Conservation (phyloP, 2,329 filamentous ascomycete genomes). For the Neurospora sp. region DNA sequence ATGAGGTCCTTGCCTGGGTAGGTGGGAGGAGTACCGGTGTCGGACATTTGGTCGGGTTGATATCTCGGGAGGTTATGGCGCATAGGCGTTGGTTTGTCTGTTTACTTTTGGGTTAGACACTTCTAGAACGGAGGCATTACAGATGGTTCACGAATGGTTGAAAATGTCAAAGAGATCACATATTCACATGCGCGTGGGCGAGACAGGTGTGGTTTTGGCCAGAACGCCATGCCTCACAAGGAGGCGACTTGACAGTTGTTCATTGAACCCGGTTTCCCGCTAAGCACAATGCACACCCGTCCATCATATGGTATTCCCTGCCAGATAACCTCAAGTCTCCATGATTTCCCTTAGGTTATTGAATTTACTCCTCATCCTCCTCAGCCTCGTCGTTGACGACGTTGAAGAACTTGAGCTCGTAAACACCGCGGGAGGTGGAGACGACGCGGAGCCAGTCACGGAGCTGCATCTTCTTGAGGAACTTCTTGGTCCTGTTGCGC, state of each 20-base stretch:
- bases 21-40: not conserved
- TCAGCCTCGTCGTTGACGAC: conserved; percentile 97
- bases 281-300: conserved; percentile 15
- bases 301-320: conserved; percentile 13
- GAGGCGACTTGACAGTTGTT: conserved; percentile 11
- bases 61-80: not conserved
- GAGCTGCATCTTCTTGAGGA: conserved; percentile 99
- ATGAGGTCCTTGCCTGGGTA: conserved; percentile 55
- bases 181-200: not conserved
- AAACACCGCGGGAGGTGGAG: conserved; percentile 94
- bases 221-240: conserved; percentile 11
- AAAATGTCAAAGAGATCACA: not conserved
- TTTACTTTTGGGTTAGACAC: conserved; percentile 1
- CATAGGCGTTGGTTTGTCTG: not conserved
- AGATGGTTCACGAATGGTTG: not conserved
- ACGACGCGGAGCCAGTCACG: conserved; percentile 99
- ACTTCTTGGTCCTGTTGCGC: conserved; percentile 86
- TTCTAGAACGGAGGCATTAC: not conserved
- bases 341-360: not conserved
- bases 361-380: conserved; percentile 90
- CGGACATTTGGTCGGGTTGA: not conserved
- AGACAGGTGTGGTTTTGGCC: conserved; percentile 6
- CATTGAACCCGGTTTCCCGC: conserved; percentile 15
- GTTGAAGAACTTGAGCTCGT: conserved; percentile 99
- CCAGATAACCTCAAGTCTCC: conserved; percentile 8